phyloP scores from a whole-genome alignment of 306 rosid species.

The Cucurbita maxima region DNA sequence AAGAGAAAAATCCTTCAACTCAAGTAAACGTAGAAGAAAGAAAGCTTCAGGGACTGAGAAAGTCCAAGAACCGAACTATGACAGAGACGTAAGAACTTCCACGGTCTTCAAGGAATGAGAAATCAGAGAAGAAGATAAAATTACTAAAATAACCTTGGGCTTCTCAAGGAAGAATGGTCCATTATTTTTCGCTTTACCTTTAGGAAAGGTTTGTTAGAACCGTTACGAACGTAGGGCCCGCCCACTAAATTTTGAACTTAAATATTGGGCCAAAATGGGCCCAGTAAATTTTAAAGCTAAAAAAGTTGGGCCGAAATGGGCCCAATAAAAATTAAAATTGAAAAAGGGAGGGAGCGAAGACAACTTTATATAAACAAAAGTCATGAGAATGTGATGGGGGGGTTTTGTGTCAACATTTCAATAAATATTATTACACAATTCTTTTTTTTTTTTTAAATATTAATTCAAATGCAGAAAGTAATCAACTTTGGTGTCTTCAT shows the following conservation, averaged over 20 bases:
- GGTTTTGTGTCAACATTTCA: background rate
- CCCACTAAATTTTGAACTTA: background rate
- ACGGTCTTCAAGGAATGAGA: background rate
- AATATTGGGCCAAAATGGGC: background rate
- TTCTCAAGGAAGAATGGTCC: background rate
- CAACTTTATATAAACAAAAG: background rate
- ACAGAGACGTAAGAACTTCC: background rate
- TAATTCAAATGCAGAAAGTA: conserved; percentile 33
- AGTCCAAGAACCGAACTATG: background rate
- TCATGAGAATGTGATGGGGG: background rate
- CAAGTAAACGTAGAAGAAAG: background rate
- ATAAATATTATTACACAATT: background rate
- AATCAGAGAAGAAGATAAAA: background rate
- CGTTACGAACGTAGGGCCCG: background rate
- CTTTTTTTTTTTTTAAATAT: background rate
- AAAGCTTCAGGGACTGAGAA: background rate
- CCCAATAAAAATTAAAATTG: background rate
- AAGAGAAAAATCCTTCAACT: background rate
- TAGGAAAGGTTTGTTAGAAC: conserved; percentile 3
- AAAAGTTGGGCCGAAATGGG: background rate
- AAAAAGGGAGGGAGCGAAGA: background rate
- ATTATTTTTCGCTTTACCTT: background rate
- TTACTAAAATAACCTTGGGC: conserved; percentile 7
- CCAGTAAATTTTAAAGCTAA: background rate
- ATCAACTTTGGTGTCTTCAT: background rate